Conservation (phyloP, 371 early-diverging fungal genomes). For the Mucor circinelloides region DNA sequence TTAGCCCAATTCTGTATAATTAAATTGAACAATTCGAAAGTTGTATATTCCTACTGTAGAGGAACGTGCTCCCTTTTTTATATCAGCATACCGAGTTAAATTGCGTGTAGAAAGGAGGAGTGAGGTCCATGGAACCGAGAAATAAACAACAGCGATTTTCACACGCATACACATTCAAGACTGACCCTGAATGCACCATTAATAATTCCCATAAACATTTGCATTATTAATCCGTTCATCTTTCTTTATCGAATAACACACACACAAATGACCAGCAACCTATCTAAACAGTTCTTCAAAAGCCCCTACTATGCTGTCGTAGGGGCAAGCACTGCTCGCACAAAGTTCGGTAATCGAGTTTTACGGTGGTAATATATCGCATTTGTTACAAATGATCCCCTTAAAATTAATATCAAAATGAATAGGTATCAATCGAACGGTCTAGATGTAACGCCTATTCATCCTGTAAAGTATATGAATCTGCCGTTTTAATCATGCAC, state of each 20-base stretch:
- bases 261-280: not conserved
- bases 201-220: not conserved
- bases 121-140: not conserved
- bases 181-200: not conserved
- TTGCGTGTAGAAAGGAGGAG: not conserved
- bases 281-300: conserved; percentile 33
- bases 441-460: conserved; percentile 50
- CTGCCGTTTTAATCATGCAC: not conserved
- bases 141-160: not conserved
- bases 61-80: not conserved
- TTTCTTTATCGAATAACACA: not conserved
- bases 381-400: not conserved
- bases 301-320: conserved; percentile 68
- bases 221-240: not conserved
- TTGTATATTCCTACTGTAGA: not conserved
- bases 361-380: conserved; percentile 61
- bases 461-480: conserved; percentile 34
- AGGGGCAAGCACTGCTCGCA: conserved; percentile 69
- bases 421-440: conserved; percentile 43
- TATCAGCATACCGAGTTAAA: not conserved
- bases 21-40: not conserved
- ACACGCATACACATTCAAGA: not conserved
- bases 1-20: not conserved
- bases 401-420: not conserved
- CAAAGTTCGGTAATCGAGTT: conserved; percentile 83